Base-by-base conservation (phyloP, 345 rosid genomes). In the Salix exigua region DNA sequence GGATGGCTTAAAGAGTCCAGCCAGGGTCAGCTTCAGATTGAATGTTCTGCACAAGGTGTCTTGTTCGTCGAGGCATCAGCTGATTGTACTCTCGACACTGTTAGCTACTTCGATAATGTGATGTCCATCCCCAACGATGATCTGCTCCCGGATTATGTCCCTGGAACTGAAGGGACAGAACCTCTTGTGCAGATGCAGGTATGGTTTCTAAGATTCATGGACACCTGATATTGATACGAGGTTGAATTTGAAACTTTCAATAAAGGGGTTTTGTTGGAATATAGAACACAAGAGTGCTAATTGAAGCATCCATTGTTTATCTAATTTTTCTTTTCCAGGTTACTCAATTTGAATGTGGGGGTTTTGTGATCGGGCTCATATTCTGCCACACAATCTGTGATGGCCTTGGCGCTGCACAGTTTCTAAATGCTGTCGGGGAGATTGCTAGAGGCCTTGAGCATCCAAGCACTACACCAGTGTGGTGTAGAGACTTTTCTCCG, bases 321-420 rank as follows among this genome's bases (percentile, higher is more conserved):
- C 28, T 33, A 65, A 12, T 8, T 37, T 31, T 66, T 28, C 21
- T 1, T 7, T 64, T 76, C 21, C 86, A 91, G 94, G 92, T 90
- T 73, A 89, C 97, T 30, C 82, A 83, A 81, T 90, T 92, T 68
- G 82, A 81, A 37, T 88, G 94, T 26, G 92, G 87, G 8, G 97
- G 94, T 50, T 89, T 89, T 67, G 90, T 86, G 77, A 87, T 88
- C 25, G 97, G 93, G 33, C 86, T 90, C 9, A 77, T 83, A 68
- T 89, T 86, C 78, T 83, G 88, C 77, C 94, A 90, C 79, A 74
- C 82, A 25, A 73, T 92, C 18, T 88, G 91, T 4, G 94, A 92
- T 73, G 94, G 93, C 17, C 87, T 90, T 1, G 93, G 94, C 69
- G 92, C 93, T n/a, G 91, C 93, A 33, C 93, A 83, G 44, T 92